These are phyloP conservation scores for Aspergillus arachidicola DNA, from an alignment of 2,329 filamentous ascomycete species.

Conservation along the genomic window DNA sequence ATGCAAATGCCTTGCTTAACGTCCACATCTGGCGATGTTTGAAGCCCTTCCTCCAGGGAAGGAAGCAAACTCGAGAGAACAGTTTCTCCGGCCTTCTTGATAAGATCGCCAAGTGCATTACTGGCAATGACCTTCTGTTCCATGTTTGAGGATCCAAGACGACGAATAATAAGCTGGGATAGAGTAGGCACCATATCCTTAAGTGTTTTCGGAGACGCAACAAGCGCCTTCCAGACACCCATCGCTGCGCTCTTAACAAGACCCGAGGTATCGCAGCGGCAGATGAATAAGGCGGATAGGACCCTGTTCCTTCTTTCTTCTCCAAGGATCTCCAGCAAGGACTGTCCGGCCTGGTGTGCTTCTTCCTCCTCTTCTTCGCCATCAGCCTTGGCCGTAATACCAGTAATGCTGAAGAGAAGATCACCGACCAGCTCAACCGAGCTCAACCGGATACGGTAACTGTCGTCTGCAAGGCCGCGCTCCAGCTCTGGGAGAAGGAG, in stretches of 20 bases:
- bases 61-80: conserved; percentile 86
- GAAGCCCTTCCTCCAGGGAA: conserved; percentile 87
- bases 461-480: conserved; percentile 94
- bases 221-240: conserved; percentile 94
- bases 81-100: conserved; percentile 93
- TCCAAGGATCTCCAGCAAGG: conserved; percentile 90
- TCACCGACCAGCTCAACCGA: conserved; percentile 98
- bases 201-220: conserved; percentile 86
- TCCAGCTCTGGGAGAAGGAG: conserved; percentile 92
- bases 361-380: conserved; percentile 76
- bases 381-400: conserved; percentile 79
- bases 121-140: conserved; percentile 99
- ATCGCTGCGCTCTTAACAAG: conserved; percentile 88
- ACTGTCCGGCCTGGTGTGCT: conserved; percentile 83
- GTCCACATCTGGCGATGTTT: conserved; percentile 85
- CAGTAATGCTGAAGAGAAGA: conserved; percentile 94
- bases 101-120: conserved; percentile 93
- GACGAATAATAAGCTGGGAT: conserved; percentile 90
- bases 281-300: conserved; percentile 94
- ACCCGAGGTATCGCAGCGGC: conserved; percentile 92
- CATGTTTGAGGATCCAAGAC: conserved; percentile 93
- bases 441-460: conserved; percentile 94
- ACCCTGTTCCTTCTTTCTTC: conserved; percentile 97
- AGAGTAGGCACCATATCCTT: conserved; percentile 95
- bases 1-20: conserved; percentile 97